Evolutionary conservation across 768 basidiomycete species (phyloP), one percentile per base, ranked within the genome.

Genomic region (Suillus subluteus): DNA sequence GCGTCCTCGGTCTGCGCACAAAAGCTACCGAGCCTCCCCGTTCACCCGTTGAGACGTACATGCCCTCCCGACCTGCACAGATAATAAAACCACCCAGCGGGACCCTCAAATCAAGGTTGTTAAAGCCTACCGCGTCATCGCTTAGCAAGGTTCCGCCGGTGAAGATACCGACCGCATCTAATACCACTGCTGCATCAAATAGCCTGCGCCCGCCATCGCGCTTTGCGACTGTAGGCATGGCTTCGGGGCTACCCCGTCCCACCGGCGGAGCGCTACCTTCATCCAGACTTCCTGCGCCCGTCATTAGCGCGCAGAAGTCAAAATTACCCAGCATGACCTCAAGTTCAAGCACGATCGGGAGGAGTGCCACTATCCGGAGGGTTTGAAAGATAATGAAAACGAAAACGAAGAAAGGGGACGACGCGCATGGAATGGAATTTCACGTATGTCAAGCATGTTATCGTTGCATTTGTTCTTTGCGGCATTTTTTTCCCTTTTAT

Each of bases 241-340:
- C n/a, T 32, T 68, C 69, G 8, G 62, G 55, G 21, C 62, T 68
- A 3, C 69, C 69, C 6, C 64, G 67, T 43, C 62, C 65, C 21
- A 44, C 46, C 4, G 30, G 40, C 4, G 43, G 26, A 46, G 18
- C 48, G 1, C 46, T 58, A n/a, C 48, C 69, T 41, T 37, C 41
- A n/a, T 69, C 69, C 6, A 68, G 65, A 40, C 69, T 70, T 62
- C 69, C 67, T 21, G 43, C 56, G 12, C 69, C 67, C 7, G 48
- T 48, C 13, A 61, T 61, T 52, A 67, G 69, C 37, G 62, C 35
- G 21, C 40, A 54, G 16, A 68, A 54, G 62, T 65, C 67, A 32
- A 68, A 63, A n/a, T 23, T 64, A 11, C 26, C 61, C 13, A 41
- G 48, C 32, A n/a, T 38, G 46, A n/a, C 13, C 16, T 11, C 23